A percentile compares a stretch with the other conserved stretches of the same genome.
These are phyloP conservation scores for Nigrograna mackinnonii DNA, from an alignment of 2,329 filamentous ascomycete species.

Conservation along the genomic window DNA sequence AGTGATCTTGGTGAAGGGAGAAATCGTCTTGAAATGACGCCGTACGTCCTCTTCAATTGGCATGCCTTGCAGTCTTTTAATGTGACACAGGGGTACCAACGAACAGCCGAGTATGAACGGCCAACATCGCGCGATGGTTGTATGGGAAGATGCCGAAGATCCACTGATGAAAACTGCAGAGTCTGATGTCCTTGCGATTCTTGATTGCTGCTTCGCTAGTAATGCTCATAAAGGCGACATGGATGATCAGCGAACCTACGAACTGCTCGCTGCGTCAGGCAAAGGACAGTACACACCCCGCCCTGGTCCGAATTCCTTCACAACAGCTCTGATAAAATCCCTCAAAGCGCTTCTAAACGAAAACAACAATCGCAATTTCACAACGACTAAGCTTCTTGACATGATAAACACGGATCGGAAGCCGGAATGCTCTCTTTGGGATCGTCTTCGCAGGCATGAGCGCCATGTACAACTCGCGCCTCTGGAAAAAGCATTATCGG, in stretches of 20 bases:
- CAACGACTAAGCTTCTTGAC: slow-evolving; percentile 9
- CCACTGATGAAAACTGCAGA: slow-evolving; percentile 10
- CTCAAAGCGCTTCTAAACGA: slow-evolving; percentile 9
- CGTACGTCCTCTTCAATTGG: slow-evolving; percentile 15
- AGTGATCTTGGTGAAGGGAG: slow-evolving; percentile 2
- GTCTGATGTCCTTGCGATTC: slow-evolving; percentile 29
- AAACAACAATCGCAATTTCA: slow-evolving; percentile 4
- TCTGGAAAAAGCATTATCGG: slow-evolving; percentile 3
- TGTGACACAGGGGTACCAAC: not conserved
- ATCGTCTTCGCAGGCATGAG: slow-evolving; percentile 15
- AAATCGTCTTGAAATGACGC: slow-evolving; percentile 13
- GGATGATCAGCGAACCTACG: slow-evolving; percentile 9
- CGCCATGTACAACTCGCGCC: slow-evolving; percentile 16
- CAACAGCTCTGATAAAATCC: slow-evolving; percentile 12
- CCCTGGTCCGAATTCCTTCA: slow-evolving; percentile 18
- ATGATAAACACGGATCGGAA: slow-evolving; percentile 12
- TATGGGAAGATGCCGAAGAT: slow-evolving; percentile 23
- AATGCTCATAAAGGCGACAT: slow-evolving; percentile 16
- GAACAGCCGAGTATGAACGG: slow-evolving; percentile 1
- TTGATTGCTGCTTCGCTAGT: slow-evolving; percentile 36
- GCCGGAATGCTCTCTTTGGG: slow-evolving; percentile 3
- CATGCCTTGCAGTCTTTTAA: not conserved
- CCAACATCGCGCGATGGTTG: slow-evolving; percentile 7
- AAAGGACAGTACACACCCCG: slow-evolving; percentile 5
- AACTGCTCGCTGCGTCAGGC: slow-evolving; percentile 16